phyloP scores from a whole-genome alignment of 805 yeast genomes.

The Myxozyma mucilagina region DNA sequence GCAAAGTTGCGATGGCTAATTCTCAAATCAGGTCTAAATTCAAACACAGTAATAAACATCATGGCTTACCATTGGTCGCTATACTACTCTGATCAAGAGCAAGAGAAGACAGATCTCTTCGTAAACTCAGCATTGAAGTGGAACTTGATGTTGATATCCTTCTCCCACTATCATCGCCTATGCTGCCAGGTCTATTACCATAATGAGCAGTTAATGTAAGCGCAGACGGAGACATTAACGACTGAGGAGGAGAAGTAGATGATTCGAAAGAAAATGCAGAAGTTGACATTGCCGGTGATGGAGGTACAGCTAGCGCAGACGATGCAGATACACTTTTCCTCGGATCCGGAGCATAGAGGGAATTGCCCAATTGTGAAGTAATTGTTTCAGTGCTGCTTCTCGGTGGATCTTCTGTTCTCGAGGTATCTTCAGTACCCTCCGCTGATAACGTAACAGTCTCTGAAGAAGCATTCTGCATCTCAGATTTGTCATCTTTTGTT shows the following conservation, averaged over 20 bases:
- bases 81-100: constrained; percentile 27
- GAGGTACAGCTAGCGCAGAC: not conserved
- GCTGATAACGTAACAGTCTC: not conserved
- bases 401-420: not conserved
- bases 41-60: not conserved
- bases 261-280: constrained; percentile 13
- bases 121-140: constrained; percentile 12
- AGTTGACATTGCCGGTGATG: constrained; percentile 9
- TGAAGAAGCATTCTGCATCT: not conserved
- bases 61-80: constrained; percentile 36
- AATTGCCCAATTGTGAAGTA: not conserved
- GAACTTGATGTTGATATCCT: constrained; percentile 7
- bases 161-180: constrained; percentile 4
- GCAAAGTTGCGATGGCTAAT: constrained; percentile 25
- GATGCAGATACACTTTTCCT: not conserved
- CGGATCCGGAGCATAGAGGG: constrained; percentile 1
- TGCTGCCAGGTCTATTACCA: constrained; percentile 2
- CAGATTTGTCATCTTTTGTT: not conserved
- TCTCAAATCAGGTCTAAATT: not conserved
- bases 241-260: constrained; percentile 8
- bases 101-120: constrained; percentile 23
- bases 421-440: not conserved
- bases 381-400: constrained; percentile 1
- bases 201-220: constrained; percentile 10
- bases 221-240: constrained; percentile 15